These are phyloP conservation scores for Gryganskiella cystojenkinii DNA, from an alignment of 192 early-diverging fungal genomes.

Conservation along the genomic window DNA sequence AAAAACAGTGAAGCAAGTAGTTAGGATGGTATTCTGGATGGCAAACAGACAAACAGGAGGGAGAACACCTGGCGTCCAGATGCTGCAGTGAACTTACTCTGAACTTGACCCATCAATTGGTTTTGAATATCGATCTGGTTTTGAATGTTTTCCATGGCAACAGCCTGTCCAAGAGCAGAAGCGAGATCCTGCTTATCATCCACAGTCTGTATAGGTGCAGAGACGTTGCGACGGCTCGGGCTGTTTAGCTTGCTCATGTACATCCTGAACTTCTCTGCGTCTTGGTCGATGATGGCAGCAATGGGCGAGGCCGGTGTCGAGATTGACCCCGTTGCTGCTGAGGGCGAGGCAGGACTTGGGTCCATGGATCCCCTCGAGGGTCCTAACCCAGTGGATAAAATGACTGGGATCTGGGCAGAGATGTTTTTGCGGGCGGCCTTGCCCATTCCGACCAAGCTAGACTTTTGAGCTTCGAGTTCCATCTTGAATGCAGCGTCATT, in stretches of 20 bases:
- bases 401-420: conserved; percentile 33
- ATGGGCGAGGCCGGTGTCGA: conserved; percentile 33
- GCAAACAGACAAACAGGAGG: background rate
- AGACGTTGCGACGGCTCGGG: conserved; percentile 19
- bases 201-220: conserved; percentile 19
- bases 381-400: background rate
- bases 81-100: background rate
- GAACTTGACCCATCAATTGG: conserved; percentile 39
- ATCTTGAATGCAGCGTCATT: too few relatives aligned
- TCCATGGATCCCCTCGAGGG: background rate
- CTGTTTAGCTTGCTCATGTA: conserved; percentile 41
- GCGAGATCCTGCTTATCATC: conserved; percentile 16
- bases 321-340: background rate
- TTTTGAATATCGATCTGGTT: conserved; percentile 40
- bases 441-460: background rate
- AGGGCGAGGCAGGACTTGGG: background rate
- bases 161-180: conserved; percentile 36
- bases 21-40: background rate
- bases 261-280: conserved; percentile 42
- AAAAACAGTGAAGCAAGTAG: background rate
- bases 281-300: conserved; percentile 46
- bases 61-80: background rate
- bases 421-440: conserved; percentile 19
- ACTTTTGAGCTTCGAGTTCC: too few relatives aligned
- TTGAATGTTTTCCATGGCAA: conserved; percentile 50